These are phyloP conservation scores for Tylopilus sp. DNA, from an alignment of 1,284 basidiomycete species.

Conservation along the genomic window DNA sequence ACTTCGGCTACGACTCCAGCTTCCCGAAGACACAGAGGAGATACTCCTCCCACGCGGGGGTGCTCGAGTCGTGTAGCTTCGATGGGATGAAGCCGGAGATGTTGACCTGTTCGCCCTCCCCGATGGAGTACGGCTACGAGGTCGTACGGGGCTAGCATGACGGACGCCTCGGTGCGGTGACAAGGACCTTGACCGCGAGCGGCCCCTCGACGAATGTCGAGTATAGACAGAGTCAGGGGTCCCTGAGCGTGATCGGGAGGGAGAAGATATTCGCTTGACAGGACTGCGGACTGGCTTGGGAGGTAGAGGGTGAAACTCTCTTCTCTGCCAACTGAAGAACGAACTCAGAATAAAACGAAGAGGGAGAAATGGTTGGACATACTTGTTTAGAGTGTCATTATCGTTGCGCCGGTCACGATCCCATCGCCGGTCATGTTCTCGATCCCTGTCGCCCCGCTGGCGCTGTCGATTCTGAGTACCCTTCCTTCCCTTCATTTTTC, in stretches of 20 bases:
- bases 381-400: conserved; percentile 70
- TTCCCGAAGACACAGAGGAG: conserved; percentile 46
- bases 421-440: conserved; percentile 40
- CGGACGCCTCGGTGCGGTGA: conserved; percentile 52
- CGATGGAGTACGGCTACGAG: conserved; percentile 37
- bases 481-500: conserved; percentile 37
- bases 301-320: conserved; percentile 40
- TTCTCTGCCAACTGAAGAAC: conserved; percentile 47
- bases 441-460: conserved; percentile 48
- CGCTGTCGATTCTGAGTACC: conserved; percentile 44
- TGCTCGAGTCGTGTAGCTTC: conserved; percentile 28
- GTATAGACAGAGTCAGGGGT: conserved; percentile 65
- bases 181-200: conserved; percentile 59
- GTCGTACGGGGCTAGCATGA: conserved; percentile 42
- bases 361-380: conserved; percentile 22
- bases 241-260: conserved; percentile 53
- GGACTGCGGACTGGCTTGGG: conserved; percentile 33
- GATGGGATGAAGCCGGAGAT: conserved; percentile 42
- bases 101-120: conserved; percentile 21
- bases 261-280: conserved; percentile 37
- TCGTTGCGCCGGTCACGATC: conserved; percentile 62
- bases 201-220: conserved; percentile 59
- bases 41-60: conserved; percentile 40
- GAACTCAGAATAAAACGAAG: background rate
- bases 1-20: conserved; percentile 51